phyloP scores from a whole-genome alignment of 108 stramenopile species.

The Craspedostauros australis region DNA sequence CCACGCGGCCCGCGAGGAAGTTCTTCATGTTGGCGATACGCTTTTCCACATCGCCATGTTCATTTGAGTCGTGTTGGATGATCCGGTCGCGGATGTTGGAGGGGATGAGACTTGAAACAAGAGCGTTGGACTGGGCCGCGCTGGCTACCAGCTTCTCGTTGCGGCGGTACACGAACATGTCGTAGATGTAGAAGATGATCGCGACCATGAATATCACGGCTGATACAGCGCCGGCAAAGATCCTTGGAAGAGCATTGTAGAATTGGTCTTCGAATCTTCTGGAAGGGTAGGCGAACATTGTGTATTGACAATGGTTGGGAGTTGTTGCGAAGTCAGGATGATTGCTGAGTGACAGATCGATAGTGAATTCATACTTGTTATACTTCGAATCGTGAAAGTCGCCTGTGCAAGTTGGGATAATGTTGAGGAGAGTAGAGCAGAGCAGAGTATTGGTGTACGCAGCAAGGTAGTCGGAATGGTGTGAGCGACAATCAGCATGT shows the following conservation, averaged over 20 bases:
- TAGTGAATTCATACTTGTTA: conserved; percentile 12
- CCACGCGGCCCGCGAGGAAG: too few species aligned
- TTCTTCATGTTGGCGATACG: neutral
- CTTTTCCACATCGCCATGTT: neutral
- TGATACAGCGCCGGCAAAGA: conserved; percentile 35
- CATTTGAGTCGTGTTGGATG: neutral
- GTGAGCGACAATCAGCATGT: too few species aligned
- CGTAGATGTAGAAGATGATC: conserved; percentile 27
- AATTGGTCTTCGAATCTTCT: conserved; percentile 31
- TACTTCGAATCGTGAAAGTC: conserved; percentile 49
- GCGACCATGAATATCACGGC: conserved; percentile 35
- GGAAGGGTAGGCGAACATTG: conserved; percentile 45
- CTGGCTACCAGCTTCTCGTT: conserved; percentile 18
- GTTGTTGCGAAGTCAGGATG: too few species aligned
- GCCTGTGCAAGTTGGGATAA: too few species aligned
- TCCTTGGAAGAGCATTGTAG: conserved; percentile 27
- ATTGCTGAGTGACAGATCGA: too few species aligned
- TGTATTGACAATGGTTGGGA: conserved; percentile 18
- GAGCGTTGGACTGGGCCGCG: conserved; percentile 9
- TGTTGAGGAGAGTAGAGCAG: too few species aligned
- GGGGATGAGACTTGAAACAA: conserved; percentile 30
- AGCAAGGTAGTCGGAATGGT: too few species aligned
- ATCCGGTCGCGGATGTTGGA: conserved; percentile 30
- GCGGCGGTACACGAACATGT: conserved; percentile 19
- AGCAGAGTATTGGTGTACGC: too few species aligned